Evolutionary conservation across 192 early-diverging fungal genomes (phyloP).

Genomic region (Entomortierella chlamydospora): DNA sequence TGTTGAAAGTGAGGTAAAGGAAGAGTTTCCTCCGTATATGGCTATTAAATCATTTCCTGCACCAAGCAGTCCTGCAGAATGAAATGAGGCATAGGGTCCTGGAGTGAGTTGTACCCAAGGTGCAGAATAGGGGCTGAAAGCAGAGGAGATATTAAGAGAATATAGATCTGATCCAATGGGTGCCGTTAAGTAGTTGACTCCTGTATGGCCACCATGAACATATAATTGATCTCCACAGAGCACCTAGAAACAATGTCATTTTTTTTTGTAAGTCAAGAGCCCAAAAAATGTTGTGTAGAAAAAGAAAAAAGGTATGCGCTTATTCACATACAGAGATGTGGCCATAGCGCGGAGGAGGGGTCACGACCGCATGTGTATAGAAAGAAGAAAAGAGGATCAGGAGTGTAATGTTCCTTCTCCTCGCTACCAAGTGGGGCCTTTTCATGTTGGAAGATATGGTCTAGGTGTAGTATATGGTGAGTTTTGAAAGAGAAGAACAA

Average conservation of each 20-base stretch:
- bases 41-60: conserved; percentile 27
- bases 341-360: conserved; percentile 41
- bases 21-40: conserved; percentile 46
- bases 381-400: background rate
- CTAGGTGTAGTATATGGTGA: background rate
- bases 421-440: background rate
- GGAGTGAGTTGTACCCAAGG: conserved; percentile 45
- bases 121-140: conserved; percentile 38
- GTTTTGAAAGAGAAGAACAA: background rate
- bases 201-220: conserved; percentile 47
- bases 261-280: no score
- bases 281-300: no score
- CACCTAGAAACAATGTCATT: conserved; percentile 5
- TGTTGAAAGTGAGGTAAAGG: conserved; percentile 14
- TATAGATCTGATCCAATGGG: conserved; percentile 45
- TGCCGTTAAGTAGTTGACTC: conserved; percentile 36
- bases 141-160: conserved; percentile 36
- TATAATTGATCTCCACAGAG: conserved; percentile 35
- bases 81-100: conserved; percentile 43
- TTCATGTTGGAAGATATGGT: background rate
- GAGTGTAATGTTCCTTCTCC: conserved; percentile 1
- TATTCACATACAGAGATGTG: conserved; percentile 34
- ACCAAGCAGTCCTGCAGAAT: conserved; percentile 23
- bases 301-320: no score
- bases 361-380: conserved; percentile 10